phyloP scores from a whole-genome alignment of 2,329 filamentous ascomycete species.

The Lachnellula cervina region DNA sequence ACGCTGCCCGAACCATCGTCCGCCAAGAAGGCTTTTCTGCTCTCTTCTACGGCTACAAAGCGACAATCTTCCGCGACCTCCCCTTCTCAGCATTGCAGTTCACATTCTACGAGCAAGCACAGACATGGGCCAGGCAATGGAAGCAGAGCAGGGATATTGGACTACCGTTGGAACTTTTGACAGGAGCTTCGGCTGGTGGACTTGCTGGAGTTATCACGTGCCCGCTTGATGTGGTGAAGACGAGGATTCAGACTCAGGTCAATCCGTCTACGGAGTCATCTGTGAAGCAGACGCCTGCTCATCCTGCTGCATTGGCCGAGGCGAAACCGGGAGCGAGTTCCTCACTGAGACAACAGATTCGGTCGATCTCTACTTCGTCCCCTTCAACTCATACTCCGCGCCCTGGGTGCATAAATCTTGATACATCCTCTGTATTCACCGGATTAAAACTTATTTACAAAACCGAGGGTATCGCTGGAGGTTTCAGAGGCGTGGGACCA shows the following conservation, averaged over 20 bases:
- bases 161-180: constrained; percentile 76
- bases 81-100: constrained; percentile 97
- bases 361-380: constrained; percentile 83
- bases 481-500: constrained; percentile 92
- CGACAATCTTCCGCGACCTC: constrained; percentile 87
- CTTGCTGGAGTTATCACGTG: constrained; percentile 93
- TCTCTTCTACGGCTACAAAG: constrained; percentile 95
- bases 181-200: constrained; percentile 83
- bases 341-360: constrained; percentile 45
- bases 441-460: constrained; percentile 84
- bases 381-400: constrained; percentile 77
- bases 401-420: constrained; percentile 72
- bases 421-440: constrained; percentile 84
- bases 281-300: constrained; percentile 21
- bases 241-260: constrained; percentile 88
- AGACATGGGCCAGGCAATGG: constrained; percentile 73
- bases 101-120: constrained; percentile 96
- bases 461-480: constrained; percentile 81
- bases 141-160: constrained; percentile 81
- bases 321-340: constrained; percentile 26
- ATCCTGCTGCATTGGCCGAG: constrained; percentile 17
- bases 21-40: constrained; percentile 76
- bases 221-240: constrained; percentile 96
- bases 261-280: constrained; percentile 37
- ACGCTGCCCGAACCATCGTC: constrained; percentile 82